Base-by-base conservation (phyloP, 2,329 filamentous ascomycete species). In the Colletotrichum sp. region DNA sequence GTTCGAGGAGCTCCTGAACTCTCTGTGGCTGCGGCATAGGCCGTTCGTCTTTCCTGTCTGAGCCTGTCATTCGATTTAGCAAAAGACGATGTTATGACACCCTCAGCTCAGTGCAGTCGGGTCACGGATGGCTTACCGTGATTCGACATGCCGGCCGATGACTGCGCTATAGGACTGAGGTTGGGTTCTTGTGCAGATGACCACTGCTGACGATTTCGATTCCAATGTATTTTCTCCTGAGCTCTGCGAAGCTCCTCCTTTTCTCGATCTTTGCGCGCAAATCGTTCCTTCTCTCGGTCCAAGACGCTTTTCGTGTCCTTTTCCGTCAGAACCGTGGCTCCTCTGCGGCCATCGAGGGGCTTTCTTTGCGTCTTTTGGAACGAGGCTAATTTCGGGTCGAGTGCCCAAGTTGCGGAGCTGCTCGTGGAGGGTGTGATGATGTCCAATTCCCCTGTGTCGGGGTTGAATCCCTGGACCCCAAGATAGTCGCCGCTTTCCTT, bases 401-500 rank as follows among this genome's bases (percentile, higher is more conserved):
- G 81, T 28, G 83, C 81, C 18, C 80, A 63, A 78, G 83, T 80
- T 62, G 80, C 63, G 6, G 81, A 83, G 1, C 87, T 88, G 75
- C 87, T 90, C 16, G 85, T 84, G 4, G 88, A 88, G 9, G 88
- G 88, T 6, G 88, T 90, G 49, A 90, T 82, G 16, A 89, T 81
- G 73, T 91, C 88, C 65, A 88, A 86, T 76, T 88, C 84, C 7
- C 91, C 90, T 1, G 91, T 92, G 57, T 86, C 83, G 0, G 91
- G 91, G 79, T 92, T 92, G 69, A 90, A 85, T 5, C 91, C 91
- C 74, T 91, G 90, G 2, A 92, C 89, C 3, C 90, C 90, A 0
- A 92, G 85, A 79, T 88, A 92, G 80, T 93, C 91, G 6, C 90
- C 90, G 70, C 89, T 91, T 70, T 88, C 86, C 76, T 88, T 90